Conservation (phyloP, 2,329 filamentous ascomycete species). For the Didymella lethalis region DNA sequence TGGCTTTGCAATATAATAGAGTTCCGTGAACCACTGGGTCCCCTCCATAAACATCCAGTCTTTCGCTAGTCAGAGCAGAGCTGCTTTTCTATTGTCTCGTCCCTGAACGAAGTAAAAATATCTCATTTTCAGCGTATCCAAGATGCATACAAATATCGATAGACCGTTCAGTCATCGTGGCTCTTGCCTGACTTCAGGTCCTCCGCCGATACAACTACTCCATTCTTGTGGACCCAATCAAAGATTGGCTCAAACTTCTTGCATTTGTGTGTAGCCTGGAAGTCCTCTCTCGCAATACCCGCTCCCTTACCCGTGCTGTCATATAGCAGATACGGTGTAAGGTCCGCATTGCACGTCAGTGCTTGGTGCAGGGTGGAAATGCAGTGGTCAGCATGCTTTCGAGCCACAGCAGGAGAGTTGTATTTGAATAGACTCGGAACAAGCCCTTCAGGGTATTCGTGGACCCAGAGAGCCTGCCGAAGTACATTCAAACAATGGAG, state of each 20-base stretch:
- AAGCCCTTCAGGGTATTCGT: neutral
- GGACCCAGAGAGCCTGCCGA: neutral
- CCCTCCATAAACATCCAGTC: too few species aligned
- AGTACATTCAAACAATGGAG: neutral
- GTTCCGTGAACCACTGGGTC: too few species aligned
- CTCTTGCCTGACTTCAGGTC: neutral
- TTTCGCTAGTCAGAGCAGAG: too few species aligned
- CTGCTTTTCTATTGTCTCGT: too few species aligned
- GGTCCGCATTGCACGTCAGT: neutral
- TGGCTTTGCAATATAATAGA: too few species aligned
- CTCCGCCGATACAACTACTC: neutral
- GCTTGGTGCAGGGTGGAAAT: neutral
- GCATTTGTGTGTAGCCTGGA: neutral
- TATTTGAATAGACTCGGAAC: neutral
- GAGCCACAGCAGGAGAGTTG: neutral
- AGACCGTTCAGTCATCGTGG: neutral
- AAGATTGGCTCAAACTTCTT: neutral
- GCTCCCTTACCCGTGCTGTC: neutral
- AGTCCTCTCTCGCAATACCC: neutral
- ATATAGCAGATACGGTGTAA: neutral
- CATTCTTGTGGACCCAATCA: neutral
- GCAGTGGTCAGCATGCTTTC: neutral
- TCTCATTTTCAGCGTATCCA: neutral
- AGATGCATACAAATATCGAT: neutral
- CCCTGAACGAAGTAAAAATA: neutral